Conservation (phyloP, 352 stramenopile genomes). For the Phytophthora nicotianae region DNA sequence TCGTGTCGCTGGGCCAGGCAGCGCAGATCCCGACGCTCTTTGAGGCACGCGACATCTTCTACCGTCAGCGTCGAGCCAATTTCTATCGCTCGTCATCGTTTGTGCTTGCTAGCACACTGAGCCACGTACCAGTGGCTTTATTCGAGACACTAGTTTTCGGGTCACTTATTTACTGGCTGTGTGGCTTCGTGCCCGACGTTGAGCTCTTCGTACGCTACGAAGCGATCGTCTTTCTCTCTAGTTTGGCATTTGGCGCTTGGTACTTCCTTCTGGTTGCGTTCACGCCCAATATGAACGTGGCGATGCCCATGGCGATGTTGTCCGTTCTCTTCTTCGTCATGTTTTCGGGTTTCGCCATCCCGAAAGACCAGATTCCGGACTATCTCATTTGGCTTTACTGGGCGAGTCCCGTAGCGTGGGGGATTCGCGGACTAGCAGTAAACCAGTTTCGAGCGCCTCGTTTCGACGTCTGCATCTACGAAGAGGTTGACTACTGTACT, state of each 20-base stretch:
- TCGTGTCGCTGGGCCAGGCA: slow-evolving; percentile 71
- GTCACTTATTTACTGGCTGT: slow-evolving; percentile 83
- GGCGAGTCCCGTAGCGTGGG: slow-evolving; percentile 48
- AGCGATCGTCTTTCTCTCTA: slow-evolving; percentile 47
- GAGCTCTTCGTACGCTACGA: slow-evolving; percentile 48
- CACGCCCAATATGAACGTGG: slow-evolving; percentile 45
- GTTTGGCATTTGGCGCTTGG: slow-evolving; percentile 49
- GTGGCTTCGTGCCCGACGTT: slow-evolving; percentile 48
- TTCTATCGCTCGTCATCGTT: slow-evolving; percentile 74
- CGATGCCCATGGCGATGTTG: slow-evolving; percentile 51
- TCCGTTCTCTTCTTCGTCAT: slow-evolving; percentile 37
- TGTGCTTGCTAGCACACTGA: slow-evolving; percentile 52
- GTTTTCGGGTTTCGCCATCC: slow-evolving; percentile 17
- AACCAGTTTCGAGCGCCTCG: slow-evolving; percentile 45
- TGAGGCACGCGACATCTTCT: slow-evolving; percentile 63
- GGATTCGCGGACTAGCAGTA: slow-evolving; percentile 33
- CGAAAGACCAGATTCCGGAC: slow-evolving; percentile 52
- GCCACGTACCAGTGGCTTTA: slow-evolving; percentile 44
- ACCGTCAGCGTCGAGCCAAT: slow-evolving; percentile 44
- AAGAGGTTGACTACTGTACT: slow-evolving; percentile 37
- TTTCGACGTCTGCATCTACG: slow-evolving; percentile 46
- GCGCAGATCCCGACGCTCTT: slow-evolving; percentile 80
- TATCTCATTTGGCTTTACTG: slow-evolving; percentile 54
- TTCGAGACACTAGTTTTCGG: slow-evolving; percentile 80
- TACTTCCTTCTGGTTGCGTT: slow-evolving; percentile 51